Evolutionary conservation across 2,329 filamentous ascomycete genomes (phyloP).

Genomic region (Xylaria digitata): DNA sequence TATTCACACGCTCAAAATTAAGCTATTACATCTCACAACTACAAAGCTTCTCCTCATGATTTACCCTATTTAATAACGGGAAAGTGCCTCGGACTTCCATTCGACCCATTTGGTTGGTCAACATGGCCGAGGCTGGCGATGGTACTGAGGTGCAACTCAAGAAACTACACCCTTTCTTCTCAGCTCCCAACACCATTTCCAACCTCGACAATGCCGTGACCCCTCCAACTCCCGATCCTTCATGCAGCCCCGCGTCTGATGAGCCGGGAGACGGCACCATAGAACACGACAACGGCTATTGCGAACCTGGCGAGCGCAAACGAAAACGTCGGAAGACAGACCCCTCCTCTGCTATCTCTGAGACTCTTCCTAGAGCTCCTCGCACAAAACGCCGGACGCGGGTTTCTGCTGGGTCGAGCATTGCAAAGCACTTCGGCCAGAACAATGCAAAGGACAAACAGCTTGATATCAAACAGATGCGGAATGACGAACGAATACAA

Average conservation of each 20-base stretch:
- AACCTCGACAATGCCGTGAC: constrained; percentile 36
- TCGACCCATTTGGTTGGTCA: constrained; percentile 42
- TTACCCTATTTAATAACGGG: background rate
- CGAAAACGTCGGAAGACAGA: constrained; percentile 60
- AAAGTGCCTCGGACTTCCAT: constrained; percentile 17
- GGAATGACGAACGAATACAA: constrained; percentile 18
- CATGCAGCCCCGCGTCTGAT: constrained; percentile 48
- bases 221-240: constrained; percentile 49
- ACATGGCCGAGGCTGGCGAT: constrained; percentile 57
- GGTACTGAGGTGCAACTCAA: constrained; percentile 52
- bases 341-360: constrained; percentile 41
- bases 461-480: constrained; percentile 7
- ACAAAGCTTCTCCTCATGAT: constrained; percentile 19
- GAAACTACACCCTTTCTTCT: constrained; percentile 69
- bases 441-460: constrained; percentile 18
- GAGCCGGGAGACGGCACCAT: constrained; percentile 26
- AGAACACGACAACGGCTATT: constrained; percentile 41
- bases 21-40: constrained; percentile 1
- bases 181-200: constrained; percentile 43
- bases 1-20: background rate
- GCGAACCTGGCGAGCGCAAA: constrained; percentile 46
- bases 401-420: constrained; percentile 36
- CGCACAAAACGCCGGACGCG: constrained; percentile 36
- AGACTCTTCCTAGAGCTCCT: constrained; percentile 25
- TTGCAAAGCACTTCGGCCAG: constrained; percentile 37